Evolutionary conservation across 2,329 filamentous ascomycete genomes (phyloP).

Genomic region (Cladosporium velox): DNA sequence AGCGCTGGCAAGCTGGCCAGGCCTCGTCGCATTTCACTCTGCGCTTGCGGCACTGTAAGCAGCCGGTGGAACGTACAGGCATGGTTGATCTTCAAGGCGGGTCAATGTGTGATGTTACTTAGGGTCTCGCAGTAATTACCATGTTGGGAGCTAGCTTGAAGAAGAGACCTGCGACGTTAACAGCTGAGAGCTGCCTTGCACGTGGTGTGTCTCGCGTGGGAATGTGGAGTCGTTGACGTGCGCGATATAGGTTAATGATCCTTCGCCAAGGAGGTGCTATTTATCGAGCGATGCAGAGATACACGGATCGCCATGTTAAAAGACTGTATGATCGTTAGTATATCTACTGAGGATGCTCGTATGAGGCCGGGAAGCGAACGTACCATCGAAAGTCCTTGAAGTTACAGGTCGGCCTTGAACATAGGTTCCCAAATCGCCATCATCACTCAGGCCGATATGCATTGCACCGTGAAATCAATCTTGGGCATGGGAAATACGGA

Average conservation of each 20-base stretch:
- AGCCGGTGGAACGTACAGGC: conserved; percentile 34
- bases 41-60: conserved; percentile 24
- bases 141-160: not conserved
- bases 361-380: not conserved
- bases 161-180: not conserved
- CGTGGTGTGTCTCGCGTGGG: conserved; percentile 1
- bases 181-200: not conserved
- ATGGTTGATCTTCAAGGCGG: conserved; percentile 23
- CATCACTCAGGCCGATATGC: not conserved
- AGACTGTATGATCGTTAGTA: not conserved
- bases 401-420: too few relatives aligned
- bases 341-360: not conserved
- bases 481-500: not conserved
- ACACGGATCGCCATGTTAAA: not conserved
- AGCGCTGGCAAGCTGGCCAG: conserved; percentile 23
- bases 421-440: too few relatives aligned
- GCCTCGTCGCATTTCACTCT: conserved; percentile 25
- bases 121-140: not conserved
- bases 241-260: conserved; percentile 16
- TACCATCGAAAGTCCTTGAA: not conserved
- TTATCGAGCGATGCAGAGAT: not conserved
- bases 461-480: not conserved
- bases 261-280: conserved; percentile 14
- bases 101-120: not conserved
- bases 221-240: conserved; percentile 15